Evolutionary conservation across 345 rosid genomes (phyloP), one percentile per base, ranked within the genome.

Genomic region (Populus tremula): DNA sequence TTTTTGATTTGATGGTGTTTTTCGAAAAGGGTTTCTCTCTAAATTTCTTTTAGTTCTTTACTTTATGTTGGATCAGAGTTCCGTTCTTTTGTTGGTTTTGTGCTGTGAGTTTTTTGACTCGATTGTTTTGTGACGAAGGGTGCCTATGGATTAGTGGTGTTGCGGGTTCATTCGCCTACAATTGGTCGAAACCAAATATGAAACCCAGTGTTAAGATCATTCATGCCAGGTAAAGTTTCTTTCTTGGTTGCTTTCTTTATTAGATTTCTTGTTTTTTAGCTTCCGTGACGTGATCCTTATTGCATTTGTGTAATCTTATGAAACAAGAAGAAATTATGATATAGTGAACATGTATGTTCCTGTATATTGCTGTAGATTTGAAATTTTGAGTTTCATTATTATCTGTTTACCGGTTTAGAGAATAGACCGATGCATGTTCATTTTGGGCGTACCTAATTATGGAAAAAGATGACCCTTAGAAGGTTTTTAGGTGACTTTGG

Each of bases 111-210:
- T 73, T n/a, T 69, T 5, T 59, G 43, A 61, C 72, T 49, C 82
- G 80, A 20, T 54, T 65, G 75, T 38, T n/a, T 36, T 70, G 64
- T 11, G 43, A 41, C 33, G 70, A 64, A 96, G 99, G 97, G 66
- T 85, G 90, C 77, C 79, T 96, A 64, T 96, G 99, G 99, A 94
- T 93, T 18, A 85, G 93, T 79, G 98, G 96, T 41, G 87, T 96
- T 69, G 78, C 90, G 67, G 98, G 98, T 43, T 93, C 97, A 41
- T 84, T 93, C 69, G 97, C 95, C 1, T 96, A 96, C 76, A 96
- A 96, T 85, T 96, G 98, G 98, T 91, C 99, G 27, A 92, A 86
- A 74, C 99, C 99, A 53, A 85, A 73, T 73, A 96, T 96, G 99
- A 96, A 96, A 78, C 90, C 99, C 74, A 93, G 99, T 84, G 98